Evolutionary conservation across 805 yeast species (phyloP).

Genomic region (Sungouiella blattae): DNA sequence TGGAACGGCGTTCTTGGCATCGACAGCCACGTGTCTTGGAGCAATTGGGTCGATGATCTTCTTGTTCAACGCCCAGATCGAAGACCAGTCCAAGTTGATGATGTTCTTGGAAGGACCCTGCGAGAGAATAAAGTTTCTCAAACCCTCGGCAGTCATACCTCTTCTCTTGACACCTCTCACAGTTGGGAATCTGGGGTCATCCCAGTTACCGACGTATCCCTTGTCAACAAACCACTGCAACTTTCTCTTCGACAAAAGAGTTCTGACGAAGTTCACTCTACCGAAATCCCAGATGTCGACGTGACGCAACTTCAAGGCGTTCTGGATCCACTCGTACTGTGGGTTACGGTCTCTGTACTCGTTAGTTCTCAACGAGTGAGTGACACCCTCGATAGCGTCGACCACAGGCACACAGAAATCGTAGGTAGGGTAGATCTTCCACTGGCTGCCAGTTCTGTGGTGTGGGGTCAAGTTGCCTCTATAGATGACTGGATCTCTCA

Average conservation of each 20-base stretch:
- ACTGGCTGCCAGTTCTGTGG: slow-evolving; percentile 86
- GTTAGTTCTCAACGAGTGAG: slow-evolving; percentile 96
- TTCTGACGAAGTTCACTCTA: slow-evolving; percentile 94
- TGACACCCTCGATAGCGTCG: slow-evolving; percentile 93
- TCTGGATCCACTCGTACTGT: slow-evolving; percentile 94
- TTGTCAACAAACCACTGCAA: slow-evolving; percentile 99
- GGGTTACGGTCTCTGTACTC: slow-evolving; percentile 99
- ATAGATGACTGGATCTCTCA: slow-evolving; percentile 97
- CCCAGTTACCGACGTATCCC: slow-evolving; percentile 87
- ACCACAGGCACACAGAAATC: slow-evolving; percentile 98
- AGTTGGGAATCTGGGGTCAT: slow-evolving; percentile 99
- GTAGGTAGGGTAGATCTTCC: slow-evolving; percentile 98
- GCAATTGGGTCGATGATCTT: slow-evolving; percentile 96
- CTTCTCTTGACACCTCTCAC: slow-evolving; percentile 99
- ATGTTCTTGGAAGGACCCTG: slow-evolving; percentile 99
- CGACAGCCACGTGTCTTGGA: slow-evolving; percentile 89
- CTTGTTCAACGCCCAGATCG: slow-evolving; percentile 97
- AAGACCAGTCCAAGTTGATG: slow-evolving; percentile 94
- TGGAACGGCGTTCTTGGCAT: slow-evolving; percentile 59
- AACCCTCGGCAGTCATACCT: slow-evolving; percentile 99
- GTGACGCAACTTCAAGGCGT: slow-evolving; percentile 77
- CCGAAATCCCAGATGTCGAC: slow-evolving; percentile 98
- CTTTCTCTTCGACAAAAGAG: slow-evolving; percentile 93
- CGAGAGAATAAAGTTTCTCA: slow-evolving; percentile 85
- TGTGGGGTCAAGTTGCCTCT: slow-evolving; percentile 97